Percentiles rank a stretch among this genome's conserved stretches.
These are phyloP conservation scores for Pseudogymnoascus sp. DNA, from an alignment of 2,329 filamentous ascomycete genomes.

Conservation along the genomic window DNA sequence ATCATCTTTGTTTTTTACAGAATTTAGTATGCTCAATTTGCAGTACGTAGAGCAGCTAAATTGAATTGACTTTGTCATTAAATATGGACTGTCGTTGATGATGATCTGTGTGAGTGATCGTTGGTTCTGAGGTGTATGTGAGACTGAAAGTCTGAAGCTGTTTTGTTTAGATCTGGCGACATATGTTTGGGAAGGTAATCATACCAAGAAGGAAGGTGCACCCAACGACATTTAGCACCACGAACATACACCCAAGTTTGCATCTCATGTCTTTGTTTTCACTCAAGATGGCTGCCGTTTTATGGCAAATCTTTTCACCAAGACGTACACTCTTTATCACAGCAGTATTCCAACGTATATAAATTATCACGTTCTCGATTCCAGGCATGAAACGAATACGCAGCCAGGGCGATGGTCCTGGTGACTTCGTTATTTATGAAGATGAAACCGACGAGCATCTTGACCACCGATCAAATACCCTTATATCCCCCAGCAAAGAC, in stretches of 20 bases:
- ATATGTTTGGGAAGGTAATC: background rate
- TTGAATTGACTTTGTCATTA: background rate
- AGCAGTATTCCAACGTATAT: background rate
- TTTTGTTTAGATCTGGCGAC: background rate
- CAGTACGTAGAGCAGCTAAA: background rate
- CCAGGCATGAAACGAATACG: slow-evolving; percentile 21
- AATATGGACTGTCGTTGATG: background rate
- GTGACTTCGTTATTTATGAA: slow-evolving; percentile 12
- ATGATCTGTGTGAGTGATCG: background rate
- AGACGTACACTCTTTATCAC: slow-evolving; percentile 1
- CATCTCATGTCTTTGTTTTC: no score
- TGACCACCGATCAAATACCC: background rate
- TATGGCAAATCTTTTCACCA: background rate
- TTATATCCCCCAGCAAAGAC: slow-evolving; percentile 18
- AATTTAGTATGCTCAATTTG: slow-evolving; percentile 11
- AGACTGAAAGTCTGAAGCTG: no score
- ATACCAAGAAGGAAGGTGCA: background rate
- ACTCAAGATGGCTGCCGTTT: background rate
- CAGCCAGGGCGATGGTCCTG: slow-evolving; percentile 13
- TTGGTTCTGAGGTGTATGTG: background rate
- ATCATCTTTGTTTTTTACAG: slow-evolving; percentile 18
- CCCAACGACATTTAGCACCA: background rate
- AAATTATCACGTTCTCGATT: background rate
- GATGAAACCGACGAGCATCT: slow-evolving; percentile 11
- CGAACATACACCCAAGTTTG: background rate